These are phyloP conservation scores for Yamadazyma blattariae DNA, from an alignment of 1,139 yeast genomes.

Conservation along the genomic window DNA sequence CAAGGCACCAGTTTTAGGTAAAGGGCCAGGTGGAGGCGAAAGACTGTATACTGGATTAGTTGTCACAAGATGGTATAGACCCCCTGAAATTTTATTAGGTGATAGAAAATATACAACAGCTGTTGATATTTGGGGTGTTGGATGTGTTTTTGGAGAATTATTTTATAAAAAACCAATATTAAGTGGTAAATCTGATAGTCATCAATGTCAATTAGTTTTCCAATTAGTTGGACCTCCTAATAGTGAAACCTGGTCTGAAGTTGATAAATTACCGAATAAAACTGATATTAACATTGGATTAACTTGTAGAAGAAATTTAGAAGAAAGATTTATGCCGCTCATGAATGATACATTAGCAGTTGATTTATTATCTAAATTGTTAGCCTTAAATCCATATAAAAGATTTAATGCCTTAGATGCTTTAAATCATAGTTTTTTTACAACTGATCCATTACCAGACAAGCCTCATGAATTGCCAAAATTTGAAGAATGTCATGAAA, in stretches of 20 bases:
- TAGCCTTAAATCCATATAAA: slow-evolving; percentile 64
- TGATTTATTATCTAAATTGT: slow-evolving; percentile 50
- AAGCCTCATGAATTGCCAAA: slow-evolving; percentile 55
- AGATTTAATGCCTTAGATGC: slow-evolving; percentile 82
- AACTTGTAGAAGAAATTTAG: slow-evolving; percentile 55
- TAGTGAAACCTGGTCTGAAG: slow-evolving; percentile 62
- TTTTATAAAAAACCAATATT: slow-evolving; percentile 79
- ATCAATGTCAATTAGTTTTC: slow-evolving; percentile 83
- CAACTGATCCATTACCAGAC: slow-evolving; percentile 60
- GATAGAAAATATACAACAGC: slow-evolving; percentile 88
- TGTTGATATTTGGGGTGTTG: slow-evolving; percentile 95
- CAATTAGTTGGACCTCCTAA: slow-evolving; percentile 80
- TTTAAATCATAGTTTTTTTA: slow-evolving; percentile 65
- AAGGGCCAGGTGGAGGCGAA: slow-evolving; percentile 72
- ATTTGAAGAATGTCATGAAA: slow-evolving; percentile 87
- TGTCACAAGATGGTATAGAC: slow-evolving; percentile 96
- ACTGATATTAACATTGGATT: slow-evolving; percentile 40
- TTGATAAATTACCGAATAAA: slow-evolving; percentile 60
- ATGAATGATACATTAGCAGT: slow-evolving; percentile 31
- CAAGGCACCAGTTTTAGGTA: slow-evolving; percentile 52
- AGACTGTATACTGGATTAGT: slow-evolving; percentile 84
- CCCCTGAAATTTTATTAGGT: slow-evolving; percentile 83
- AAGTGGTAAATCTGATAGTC: slow-evolving; percentile 84
- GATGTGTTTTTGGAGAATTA: slow-evolving; percentile 93
- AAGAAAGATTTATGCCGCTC: slow-evolving; percentile 34